These are phyloP conservation scores for Gnomoniopsis sp. DNA, from an alignment of 2,329 filamentous ascomycete genomes.

Conservation along the genomic window DNA sequence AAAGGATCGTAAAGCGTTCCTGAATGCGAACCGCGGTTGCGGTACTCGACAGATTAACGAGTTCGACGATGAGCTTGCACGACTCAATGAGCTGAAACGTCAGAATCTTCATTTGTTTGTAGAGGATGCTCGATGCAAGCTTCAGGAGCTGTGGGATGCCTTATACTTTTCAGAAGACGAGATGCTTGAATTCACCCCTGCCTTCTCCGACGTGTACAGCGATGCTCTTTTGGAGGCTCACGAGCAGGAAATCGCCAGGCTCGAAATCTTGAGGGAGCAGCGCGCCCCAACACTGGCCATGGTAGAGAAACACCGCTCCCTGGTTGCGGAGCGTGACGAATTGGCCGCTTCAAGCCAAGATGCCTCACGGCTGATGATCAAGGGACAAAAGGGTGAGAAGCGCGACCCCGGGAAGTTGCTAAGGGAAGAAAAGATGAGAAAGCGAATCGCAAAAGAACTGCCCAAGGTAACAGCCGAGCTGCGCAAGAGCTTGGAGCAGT, in stretches of 20 bases:
- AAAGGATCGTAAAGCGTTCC: slow-evolving; percentile 76
- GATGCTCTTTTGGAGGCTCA: slow-evolving; percentile 93
- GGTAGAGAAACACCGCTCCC: slow-evolving; percentile 76
- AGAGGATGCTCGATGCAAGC: slow-evolving; percentile 83
- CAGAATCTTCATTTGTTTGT: slow-evolving; percentile 96
- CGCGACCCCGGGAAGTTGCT: slow-evolving; percentile 92
- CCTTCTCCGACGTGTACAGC: slow-evolving; percentile 95
- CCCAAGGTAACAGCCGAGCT: slow-evolving; percentile 89
- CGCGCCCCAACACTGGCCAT: slow-evolving; percentile 78
- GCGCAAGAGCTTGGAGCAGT: slow-evolving; percentile 73
- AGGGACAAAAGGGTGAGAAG: slow-evolving; percentile 88
- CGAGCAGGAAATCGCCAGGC: slow-evolving; percentile 80
- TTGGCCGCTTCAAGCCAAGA: slow-evolving; percentile 90
- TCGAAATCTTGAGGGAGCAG: slow-evolving; percentile 82
- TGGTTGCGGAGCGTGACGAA: slow-evolving; percentile 84
- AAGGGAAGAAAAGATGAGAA: slow-evolving; percentile 97
- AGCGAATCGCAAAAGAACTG: slow-evolving; percentile 92
- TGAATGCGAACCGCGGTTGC: slow-evolving; percentile 84
- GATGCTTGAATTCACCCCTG: slow-evolving; percentile 96
- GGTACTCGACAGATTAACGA: slow-evolving; percentile 92
- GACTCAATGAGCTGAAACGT: slow-evolving; percentile 87
- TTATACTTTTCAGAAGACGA: slow-evolving; percentile 96
- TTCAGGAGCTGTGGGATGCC: slow-evolving; percentile 93
- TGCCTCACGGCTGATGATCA: slow-evolving; percentile 86
- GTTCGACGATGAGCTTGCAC: slow-evolving; percentile 83